phyloP scores from a whole-genome alignment of 495 filamentous ascomycete genomes.

The Xylaria bambusicola region DNA sequence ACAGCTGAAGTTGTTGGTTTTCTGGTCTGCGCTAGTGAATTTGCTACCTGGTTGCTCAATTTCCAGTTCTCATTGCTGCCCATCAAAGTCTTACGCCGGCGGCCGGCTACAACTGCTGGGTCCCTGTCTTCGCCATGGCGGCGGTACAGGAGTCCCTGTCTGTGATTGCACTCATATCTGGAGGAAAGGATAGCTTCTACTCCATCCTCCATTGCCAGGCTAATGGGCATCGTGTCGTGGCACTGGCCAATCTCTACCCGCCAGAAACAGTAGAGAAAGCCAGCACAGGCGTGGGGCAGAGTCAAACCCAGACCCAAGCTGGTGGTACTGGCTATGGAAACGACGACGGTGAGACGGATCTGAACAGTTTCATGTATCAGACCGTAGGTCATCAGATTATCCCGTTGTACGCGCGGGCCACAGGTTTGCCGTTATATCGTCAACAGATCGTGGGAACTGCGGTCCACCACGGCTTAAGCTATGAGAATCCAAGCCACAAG shows the following conservation, averaged over 20 bases:
- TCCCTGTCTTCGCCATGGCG: slow-evolving; percentile 14
- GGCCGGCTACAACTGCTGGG: background rate
- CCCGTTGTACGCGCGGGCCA: slow-evolving; percentile 77
- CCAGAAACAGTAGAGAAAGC: slow-evolving; percentile 16
- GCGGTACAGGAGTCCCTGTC: slow-evolving; percentile 53
- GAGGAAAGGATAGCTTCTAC: slow-evolving; percentile 96
- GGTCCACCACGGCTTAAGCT: slow-evolving; percentile 64
- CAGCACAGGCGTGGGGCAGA: background rate
- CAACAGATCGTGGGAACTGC: slow-evolving; percentile 69
- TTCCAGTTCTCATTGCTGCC: slow-evolving; percentile 8
- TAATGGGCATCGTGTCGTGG: slow-evolving; percentile 83
- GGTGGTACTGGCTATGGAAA: background rate
- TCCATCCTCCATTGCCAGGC: slow-evolving; percentile 85
- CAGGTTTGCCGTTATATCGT: slow-evolving; percentile 79
- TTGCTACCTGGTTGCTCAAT: slow-evolving; percentile 5
- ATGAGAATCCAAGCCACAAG: slow-evolving; percentile 38
- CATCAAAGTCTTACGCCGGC: slow-evolving; percentile 23
- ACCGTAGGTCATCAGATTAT: slow-evolving; percentile 88
- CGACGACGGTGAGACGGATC: slow-evolving; percentile 60
- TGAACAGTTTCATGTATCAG: slow-evolving; percentile 99
- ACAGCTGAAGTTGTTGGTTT: background rate
- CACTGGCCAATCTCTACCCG: slow-evolving; percentile 86
- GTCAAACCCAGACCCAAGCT: background rate
- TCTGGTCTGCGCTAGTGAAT: background rate
- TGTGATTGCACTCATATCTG: slow-evolving; percentile 91